Evolutionary conservation across 2,329 filamentous ascomycete species (phyloP).

Genomic region (Paraphoma chrysanthemicola): DNA sequence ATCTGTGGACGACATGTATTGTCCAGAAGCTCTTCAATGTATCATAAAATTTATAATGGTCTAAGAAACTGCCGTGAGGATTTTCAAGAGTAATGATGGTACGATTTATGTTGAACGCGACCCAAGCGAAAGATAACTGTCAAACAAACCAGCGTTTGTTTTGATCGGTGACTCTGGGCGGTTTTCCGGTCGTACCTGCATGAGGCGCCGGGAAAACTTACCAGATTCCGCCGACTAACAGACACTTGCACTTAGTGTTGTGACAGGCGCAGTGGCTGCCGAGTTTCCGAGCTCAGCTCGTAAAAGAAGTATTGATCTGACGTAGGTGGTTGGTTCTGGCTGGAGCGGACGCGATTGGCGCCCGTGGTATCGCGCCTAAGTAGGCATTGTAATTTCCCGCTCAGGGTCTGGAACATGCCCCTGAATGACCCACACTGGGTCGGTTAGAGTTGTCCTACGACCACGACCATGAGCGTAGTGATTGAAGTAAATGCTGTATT

Average conservation of each 20-base stretch:
- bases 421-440: background rate
- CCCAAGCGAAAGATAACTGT: too few relatives aligned
- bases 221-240: background rate
- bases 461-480: background rate
- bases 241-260: background rate
- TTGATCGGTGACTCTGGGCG: too few relatives aligned
- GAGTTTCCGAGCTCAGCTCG: background rate
- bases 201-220: background rate
- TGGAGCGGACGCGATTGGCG: background rate
- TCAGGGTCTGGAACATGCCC: slow-evolving; percentile 7
- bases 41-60: too few relatives aligned
- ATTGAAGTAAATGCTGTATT: background rate
- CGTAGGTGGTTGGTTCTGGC: background rate
- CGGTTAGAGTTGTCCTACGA: background rate
- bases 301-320: background rate
- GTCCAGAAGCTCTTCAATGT: too few relatives aligned
- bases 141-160: too few relatives aligned
- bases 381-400: slow-evolving; percentile 6
- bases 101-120: too few relatives aligned
- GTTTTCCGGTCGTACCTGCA: too few relatives aligned
- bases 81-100: too few relatives aligned
- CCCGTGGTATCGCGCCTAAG: background rate
- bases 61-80: too few relatives aligned
- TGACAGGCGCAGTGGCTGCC: background rate
- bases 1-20: too few relatives aligned